Evolutionary conservation across 805 yeast species (phyloP).

Genomic region (Nakazawaea anatomiae): DNA sequence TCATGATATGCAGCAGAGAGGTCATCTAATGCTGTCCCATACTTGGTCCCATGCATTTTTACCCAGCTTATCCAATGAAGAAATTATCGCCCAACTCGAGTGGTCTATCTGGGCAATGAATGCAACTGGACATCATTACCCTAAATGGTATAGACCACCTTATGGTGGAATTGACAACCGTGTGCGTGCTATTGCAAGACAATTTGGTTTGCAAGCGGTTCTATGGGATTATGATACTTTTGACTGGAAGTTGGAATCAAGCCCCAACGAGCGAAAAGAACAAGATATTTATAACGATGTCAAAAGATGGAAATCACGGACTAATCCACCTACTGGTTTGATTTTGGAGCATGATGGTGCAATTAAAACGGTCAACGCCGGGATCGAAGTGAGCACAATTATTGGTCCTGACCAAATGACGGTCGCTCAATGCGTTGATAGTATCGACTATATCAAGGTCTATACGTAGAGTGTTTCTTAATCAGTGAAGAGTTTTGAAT

Average conservation of each 20-base stretch:
- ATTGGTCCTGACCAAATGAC: conserved; percentile 51
- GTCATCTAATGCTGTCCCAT: conserved; percentile 83
- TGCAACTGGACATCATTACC: conserved; percentile 82
- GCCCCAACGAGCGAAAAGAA: conserved; percentile 38
- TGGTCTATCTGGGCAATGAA: conserved; percentile 99
- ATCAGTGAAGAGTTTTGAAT: neutral
- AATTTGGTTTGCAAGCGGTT: conserved; percentile 82
- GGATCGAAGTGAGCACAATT: conserved; percentile 48
- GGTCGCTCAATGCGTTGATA: conserved; percentile 72
- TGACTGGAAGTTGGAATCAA: conserved; percentile 75
- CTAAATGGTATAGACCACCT: conserved; percentile 95
- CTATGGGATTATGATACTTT: conserved; percentile 89
- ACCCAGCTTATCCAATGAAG: conserved; percentile 72
- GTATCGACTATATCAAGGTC: conserved; percentile 44
- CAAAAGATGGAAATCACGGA: conserved; percentile 36
- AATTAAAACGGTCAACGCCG: conserved; percentile 62
- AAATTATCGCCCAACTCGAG: conserved; percentile 81
- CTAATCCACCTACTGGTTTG: conserved; percentile 44
- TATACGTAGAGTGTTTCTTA: neutral
- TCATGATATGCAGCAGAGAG: conserved; percentile 43
- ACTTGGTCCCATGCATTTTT: conserved; percentile 90
- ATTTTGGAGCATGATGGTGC: conserved; percentile 85
- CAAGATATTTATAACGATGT: conserved; percentile 52
- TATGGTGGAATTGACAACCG: conserved; percentile 92
- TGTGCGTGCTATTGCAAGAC: conserved; percentile 69